These are phyloP conservation scores for Penicillium sp. DNA, from an alignment of 2,329 filamentous ascomycete genomes.

Conservation along the genomic window DNA sequence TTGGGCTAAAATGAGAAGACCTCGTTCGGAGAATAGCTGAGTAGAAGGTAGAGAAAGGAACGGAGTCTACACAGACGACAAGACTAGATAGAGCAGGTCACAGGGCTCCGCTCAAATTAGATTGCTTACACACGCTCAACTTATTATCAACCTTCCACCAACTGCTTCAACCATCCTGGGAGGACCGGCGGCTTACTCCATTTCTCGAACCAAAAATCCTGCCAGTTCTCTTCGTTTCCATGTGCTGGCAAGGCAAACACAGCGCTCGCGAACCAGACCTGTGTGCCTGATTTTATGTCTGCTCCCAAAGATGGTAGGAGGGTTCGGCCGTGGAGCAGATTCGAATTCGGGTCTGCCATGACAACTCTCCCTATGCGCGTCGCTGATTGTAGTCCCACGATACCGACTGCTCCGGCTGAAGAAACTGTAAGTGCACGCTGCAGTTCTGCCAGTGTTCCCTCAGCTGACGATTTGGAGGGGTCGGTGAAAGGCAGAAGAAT, in stretches of 20 bases:
- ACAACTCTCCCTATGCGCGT: slow-evolving; percentile 66
- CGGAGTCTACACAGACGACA: not conserved
- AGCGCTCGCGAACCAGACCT: slow-evolving; percentile 70
- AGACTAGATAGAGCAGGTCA: not conserved
- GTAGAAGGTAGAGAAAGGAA: not conserved
- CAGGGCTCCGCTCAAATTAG: not conserved
- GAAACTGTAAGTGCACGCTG: slow-evolving; percentile 51
- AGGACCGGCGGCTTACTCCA: slow-evolving; percentile 65
- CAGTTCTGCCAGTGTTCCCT: slow-evolving; percentile 47
- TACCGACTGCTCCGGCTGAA: slow-evolving; percentile 56
- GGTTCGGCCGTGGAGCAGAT: slow-evolving; percentile 73
- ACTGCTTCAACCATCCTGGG: slow-evolving; percentile 64
- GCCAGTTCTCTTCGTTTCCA: slow-evolving; percentile 16
- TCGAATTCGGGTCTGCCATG: slow-evolving; percentile 79
- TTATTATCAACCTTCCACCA: slow-evolving; percentile 46
- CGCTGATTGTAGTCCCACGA: slow-evolving; percentile 48
- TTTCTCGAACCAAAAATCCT: slow-evolving; percentile 56
- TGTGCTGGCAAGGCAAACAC: slow-evolving; percentile 72
- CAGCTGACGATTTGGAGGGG: slow-evolving; percentile 39
- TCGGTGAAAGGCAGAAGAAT: slow-evolving; percentile 49
- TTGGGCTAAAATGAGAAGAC: no score
- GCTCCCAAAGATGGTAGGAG: slow-evolving; percentile 72
- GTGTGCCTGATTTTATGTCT: slow-evolving; percentile 62
- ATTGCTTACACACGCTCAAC: not conserved
- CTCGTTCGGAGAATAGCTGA: not conserved